Conservation (phyloP, 495 filamentous ascomycete genomes). For the Xylaria palmicola region DNA sequence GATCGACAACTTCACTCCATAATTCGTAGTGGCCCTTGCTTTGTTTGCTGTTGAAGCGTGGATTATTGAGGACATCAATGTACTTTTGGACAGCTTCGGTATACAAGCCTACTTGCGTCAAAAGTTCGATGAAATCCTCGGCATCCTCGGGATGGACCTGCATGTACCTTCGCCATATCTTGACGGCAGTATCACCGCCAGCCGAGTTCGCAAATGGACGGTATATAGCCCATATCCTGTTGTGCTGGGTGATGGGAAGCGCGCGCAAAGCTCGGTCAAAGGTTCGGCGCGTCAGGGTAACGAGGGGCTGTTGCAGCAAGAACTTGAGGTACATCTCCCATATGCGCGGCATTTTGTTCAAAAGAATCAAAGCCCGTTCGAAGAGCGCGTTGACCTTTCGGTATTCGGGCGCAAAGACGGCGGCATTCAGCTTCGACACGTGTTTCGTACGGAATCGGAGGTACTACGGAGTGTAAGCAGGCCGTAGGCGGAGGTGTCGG, state of each 20-base stretch:
- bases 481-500: neutral
- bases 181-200: constrained; percentile 84
- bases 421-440: constrained; percentile 78
- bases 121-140: constrained; percentile 89
- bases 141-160: constrained; percentile 95
- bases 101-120: constrained; percentile 79
- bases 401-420: constrained; percentile 77
- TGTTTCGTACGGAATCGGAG: constrained; percentile 83
- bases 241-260: constrained; percentile 95
- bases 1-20: constrained; percentile 98
- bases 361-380: constrained; percentile 86
- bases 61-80: constrained; percentile 91
- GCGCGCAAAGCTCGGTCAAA: constrained; percentile 95
- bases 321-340: constrained; percentile 99
- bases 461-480: constrained; percentile 58
- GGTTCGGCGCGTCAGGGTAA: constrained; percentile 84
- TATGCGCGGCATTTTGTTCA: constrained; percentile 98
- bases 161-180: constrained; percentile 95
- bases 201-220: constrained; percentile 90
- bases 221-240: constrained; percentile 94
- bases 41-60: constrained; percentile 86
- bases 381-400: constrained; percentile 94
- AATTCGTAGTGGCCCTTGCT: constrained; percentile 94
- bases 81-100: constrained; percentile 92
- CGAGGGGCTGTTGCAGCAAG: constrained; percentile 82